These are phyloP conservation scores for Backusella psychrophila DNA, from an alignment of 192 early-diverging fungal genomes.

Conservation along the genomic window DNA sequence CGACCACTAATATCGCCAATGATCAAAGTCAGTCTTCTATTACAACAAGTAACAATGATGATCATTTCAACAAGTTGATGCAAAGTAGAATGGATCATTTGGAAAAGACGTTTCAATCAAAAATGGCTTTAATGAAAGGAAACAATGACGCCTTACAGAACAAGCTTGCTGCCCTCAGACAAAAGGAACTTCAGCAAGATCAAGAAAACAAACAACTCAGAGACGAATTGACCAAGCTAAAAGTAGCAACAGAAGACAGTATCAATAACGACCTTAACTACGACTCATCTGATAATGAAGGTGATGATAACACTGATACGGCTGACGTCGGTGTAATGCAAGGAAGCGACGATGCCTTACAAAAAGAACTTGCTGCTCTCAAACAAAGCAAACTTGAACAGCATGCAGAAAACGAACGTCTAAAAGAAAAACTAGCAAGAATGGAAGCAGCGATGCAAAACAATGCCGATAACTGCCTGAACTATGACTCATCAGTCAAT, in stretches of 20 bases:
- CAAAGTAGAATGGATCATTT: too few species aligned
- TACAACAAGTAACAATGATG: too few species aligned
- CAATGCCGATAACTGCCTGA: not conserved
- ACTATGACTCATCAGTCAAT: not conserved
- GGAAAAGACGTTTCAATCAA: too few species aligned
- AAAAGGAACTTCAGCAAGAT: not conserved
- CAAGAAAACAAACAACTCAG: not conserved
- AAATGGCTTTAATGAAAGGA: too few species aligned
- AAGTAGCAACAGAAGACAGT: not conserved
- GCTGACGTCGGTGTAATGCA: too few species aligned
- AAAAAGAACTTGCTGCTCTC: not conserved
- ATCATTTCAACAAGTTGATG: not conserved
- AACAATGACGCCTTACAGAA: not conserved
- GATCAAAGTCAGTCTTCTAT: too few species aligned
- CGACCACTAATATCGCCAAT: not conserved
- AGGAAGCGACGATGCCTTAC: too few species aligned
- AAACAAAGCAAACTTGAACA: not conserved
- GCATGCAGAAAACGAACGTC: not conserved
- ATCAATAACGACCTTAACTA: not conserved
- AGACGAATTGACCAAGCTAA: not conserved
- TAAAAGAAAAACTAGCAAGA: too few species aligned
- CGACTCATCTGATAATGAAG: not conserved
- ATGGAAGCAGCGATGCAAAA: not conserved
- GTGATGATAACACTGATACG: not conserved
- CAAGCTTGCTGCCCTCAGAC: not conserved